Conservation (phyloP, 768 basidiomycete species). For the Xerocomus potaroensis region DNA sequence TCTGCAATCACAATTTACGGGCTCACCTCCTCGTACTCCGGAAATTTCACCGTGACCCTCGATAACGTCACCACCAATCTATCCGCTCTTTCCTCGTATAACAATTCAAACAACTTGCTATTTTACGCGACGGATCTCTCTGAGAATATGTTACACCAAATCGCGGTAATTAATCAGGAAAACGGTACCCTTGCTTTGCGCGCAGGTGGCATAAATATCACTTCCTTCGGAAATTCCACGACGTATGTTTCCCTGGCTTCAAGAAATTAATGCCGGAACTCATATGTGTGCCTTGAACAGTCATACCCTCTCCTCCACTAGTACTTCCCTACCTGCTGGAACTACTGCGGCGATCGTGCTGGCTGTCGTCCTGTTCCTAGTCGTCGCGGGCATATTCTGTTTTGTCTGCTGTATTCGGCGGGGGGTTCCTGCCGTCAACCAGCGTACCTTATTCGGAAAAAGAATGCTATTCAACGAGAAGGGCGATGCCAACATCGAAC, state of each 20-base stretch:
- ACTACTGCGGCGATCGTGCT: constrained; percentile 66
- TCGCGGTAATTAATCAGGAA: constrained; percentile 56
- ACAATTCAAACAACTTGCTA: constrained; percentile 48
- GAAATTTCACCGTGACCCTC: constrained; percentile 55
- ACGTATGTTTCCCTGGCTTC: constrained; percentile 26
- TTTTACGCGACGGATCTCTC: constrained; percentile 64
- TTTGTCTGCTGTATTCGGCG: constrained; percentile 48
- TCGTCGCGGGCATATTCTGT: constrained; percentile 41
- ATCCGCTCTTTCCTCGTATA: constrained; percentile 52
- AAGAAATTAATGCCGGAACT: not conserved
- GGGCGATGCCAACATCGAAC: constrained; percentile 9
- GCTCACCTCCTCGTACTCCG: constrained; percentile 51
- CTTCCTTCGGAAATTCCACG: constrained; percentile 32
- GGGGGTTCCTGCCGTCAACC: constrained; percentile 32
- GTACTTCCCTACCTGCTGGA: constrained; percentile 40
- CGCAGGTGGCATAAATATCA: constrained; percentile 48
- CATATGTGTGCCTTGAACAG: constrained; percentile 9
- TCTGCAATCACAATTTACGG: constrained; percentile 59
- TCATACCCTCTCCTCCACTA: constrained; percentile 13
- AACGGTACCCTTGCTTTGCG: constrained; percentile 46
- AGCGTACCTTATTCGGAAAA: not conserved
- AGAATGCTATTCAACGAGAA: not conserved
- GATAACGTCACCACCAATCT: constrained; percentile 46
- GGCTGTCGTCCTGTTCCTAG: constrained; percentile 48
- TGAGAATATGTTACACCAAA: constrained; percentile 40